These are phyloP conservation scores for Schoenoplectus tabernaemontani DNA, from an alignment of 202 grass and related monocot species.

Conservation along the genomic window DNA sequence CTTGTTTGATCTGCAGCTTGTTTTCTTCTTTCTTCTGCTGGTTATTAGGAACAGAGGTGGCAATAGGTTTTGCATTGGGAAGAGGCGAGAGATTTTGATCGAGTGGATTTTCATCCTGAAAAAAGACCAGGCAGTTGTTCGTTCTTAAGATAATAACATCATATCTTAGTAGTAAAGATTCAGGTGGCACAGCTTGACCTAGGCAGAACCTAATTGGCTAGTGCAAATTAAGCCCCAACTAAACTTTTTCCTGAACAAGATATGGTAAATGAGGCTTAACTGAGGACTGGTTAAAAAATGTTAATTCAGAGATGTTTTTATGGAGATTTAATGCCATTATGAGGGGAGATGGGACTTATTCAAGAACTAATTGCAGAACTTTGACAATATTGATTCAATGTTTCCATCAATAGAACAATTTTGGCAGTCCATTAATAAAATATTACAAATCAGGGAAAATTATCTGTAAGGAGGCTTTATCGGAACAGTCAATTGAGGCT, in stretches of 20 bases:
- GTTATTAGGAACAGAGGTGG: not conserved
- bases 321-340: not conserved
- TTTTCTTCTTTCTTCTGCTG: conserved; percentile 14
- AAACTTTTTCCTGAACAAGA: not conserved
- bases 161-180: not conserved
- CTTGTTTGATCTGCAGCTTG: conserved; percentile 19
- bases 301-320: not conserved
- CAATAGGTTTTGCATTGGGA: not conserved
- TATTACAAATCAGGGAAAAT: not conserved
- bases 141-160: not conserved
- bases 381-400: not conserved
- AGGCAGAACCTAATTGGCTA: not conserved
- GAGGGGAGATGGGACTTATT: not conserved
- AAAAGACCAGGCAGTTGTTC: not conserved
- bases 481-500: not conserved
- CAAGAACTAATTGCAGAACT: not conserved
- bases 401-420: not conserved
- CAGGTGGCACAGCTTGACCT: not conserved
- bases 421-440: not conserved
- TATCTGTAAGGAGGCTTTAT: not conserved
- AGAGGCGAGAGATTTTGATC: not conserved
- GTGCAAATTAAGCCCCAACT: not conserved
- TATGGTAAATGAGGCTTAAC: not conserved
- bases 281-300: not conserved
- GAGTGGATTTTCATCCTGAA: conserved; percentile 1